Percentiles rank a stretch among this genome's conserved stretches.
Evolutionary conservation across 371 early-diverging fungal genomes (phyloP).

Genomic region (Haplosporangium sp.): DNA sequence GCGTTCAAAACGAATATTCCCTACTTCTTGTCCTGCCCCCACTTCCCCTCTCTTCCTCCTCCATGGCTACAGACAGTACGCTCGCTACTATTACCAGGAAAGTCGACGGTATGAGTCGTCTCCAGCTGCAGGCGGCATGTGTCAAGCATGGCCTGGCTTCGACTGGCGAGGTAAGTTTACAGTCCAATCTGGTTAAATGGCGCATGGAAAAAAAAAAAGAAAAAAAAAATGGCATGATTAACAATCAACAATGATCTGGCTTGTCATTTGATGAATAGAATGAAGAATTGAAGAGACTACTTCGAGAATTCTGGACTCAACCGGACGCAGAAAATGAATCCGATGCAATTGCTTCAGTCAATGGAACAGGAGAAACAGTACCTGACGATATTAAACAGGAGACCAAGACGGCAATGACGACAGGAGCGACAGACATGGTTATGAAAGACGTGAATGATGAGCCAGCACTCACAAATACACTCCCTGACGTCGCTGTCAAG

Average conservation of each 20-base stretch:
- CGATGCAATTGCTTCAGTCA: background rate
- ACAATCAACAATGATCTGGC: background rate
- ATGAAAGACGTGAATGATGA: background rate
- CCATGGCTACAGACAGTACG: no score
- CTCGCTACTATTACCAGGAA: background rate
- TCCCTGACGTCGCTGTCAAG: conserved; percentile 1
- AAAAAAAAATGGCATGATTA: background rate
- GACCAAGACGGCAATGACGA: background rate
- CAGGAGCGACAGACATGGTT: background rate
- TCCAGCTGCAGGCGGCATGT: conserved; percentile 47
- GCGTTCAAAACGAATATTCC: no score
- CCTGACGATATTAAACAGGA: background rate
- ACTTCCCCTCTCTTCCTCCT: no score
- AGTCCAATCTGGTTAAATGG: background rate
- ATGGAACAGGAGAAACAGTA: background rate
- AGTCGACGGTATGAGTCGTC: conserved; percentile 21
- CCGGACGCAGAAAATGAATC: background rate
- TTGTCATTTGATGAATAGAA: conserved; percentile 14
- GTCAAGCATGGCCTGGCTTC: conserved; percentile 46
- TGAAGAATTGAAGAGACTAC: conserved; percentile 12
- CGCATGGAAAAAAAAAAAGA: background rate
- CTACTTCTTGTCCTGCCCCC: no score
- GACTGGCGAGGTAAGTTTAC: conserved; percentile 28
- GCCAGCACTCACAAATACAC: background rate
- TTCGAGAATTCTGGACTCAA: conserved; percentile 13